Base-by-base conservation (phyloP, 805 yeast species). In the Cyberlindnera meyerae region DNA sequence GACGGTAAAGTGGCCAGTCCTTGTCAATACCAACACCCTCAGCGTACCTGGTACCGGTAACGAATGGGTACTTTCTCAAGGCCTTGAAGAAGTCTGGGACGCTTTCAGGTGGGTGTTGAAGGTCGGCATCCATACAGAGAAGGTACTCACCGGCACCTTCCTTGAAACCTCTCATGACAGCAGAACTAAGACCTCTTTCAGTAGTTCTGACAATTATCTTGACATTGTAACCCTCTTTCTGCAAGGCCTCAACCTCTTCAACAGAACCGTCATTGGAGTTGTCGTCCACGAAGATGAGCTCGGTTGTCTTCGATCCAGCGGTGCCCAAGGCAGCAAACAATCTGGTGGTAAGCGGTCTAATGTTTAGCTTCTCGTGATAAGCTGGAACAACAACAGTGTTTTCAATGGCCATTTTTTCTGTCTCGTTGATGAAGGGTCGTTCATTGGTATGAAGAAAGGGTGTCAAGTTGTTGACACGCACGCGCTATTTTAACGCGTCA, bases 21-120 rank as follows among this genome's bases (percentile, higher is more conserved):
- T 70, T 69, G 47, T 70, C 76, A 37, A 70, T 70, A 42, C 72
- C 74, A 31, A 70, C 75, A 44, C 75, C 75, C 27, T 70, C 71
- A n/a, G 75, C 75, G 39, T 70, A 70, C 54, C 76, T 62, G 24
- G 76, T 70, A 40, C 76, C 76, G 34, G 69, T 55, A 16, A 62
- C 73, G 37, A 70, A 70, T 18, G 75, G 66, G 41, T 62, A 63
- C 6, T 52, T 52, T 50, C 60, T 62, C 43, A 71, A 50, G 8
- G 63, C 53, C 34, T 63, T 61, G 31, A 71, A 57, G 40, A 71
- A 51, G 21, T 58, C 62, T 34, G 75, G 75, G 8, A 69, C 74
- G 38, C 63, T 58, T 49, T 71, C 76, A 22, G 76, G 76, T 29
- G 75, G 76, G 48, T 71, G 75, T 52, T 70, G 73, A 37, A 70